phyloP scores from a whole-genome alignment of 2,329 filamentous ascomycete genomes.

The Cytospora paraplurivora region DNA sequence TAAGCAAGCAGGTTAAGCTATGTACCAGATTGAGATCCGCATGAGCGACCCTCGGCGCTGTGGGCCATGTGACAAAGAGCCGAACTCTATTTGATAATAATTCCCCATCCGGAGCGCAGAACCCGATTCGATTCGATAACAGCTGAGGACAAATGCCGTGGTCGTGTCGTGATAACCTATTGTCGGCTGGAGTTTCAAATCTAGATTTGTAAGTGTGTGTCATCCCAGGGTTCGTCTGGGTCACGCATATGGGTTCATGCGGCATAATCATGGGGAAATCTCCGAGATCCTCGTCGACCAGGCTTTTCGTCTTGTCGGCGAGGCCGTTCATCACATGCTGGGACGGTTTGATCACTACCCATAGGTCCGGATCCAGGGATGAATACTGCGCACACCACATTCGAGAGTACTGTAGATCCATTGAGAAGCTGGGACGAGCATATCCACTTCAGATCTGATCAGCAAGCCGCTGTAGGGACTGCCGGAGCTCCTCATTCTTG shows the following conservation, averaged over 20 bases:
- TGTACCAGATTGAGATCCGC: not conserved
- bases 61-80: not conserved
- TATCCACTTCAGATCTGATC: not conserved
- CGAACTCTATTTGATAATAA: not conserved
- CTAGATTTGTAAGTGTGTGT: not conserved
- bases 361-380: slow-evolving; percentile 10
- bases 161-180: not conserved
- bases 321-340: not conserved
- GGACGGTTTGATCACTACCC: not conserved
- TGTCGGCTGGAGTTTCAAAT: not conserved
- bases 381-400: slow-evolving; percentile 7
- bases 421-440: slow-evolving; percentile 10
- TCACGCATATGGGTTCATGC: not conserved
- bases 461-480: not conserved
- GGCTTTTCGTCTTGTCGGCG: slow-evolving; percentile 1
- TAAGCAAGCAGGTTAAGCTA: not conserved
- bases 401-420: not conserved
- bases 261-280: slow-evolving; percentile 18
- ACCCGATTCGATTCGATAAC: not conserved
- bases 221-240: not conserved
- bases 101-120: not conserved
- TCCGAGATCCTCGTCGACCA: slow-evolving; percentile 21
- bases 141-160: not conserved
- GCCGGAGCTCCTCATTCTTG: too few species aligned
- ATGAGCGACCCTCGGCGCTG: not conserved